Evolutionary conservation across 2,329 filamentous ascomycete species (phyloP), one percentile per base, ranked within the genome.

Genomic region (Fusarium equiseti): DNA sequence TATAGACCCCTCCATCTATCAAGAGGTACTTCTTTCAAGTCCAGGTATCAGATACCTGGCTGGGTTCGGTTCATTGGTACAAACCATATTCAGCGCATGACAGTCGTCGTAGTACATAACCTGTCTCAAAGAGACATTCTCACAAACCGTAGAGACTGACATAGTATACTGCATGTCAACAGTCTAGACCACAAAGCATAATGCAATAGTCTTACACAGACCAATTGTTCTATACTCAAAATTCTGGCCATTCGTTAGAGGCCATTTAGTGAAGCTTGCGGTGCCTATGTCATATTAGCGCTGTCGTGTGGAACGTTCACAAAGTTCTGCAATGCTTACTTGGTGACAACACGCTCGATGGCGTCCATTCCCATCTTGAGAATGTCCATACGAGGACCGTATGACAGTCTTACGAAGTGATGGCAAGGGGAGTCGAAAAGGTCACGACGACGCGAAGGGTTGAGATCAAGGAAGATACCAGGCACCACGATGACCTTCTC

Each of bases 401-500:
- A 97, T 59, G 91, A 94, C 75, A 97, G 87, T 55, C 94, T 88
- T 29, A 97, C 92, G 79, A 95, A 97, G 82, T 96, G 92, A 82
- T 98, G 95, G 82, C 95, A 98, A 64, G 95, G 95, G 73, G 90
- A 93, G 82, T 98, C 95, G 73, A 98, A 98, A 73, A 98, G 82
- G 80, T 98, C 95, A 79, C 95, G 88, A 71, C 95, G 88, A 80
- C 94, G 92, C 38, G 92, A 91, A 6, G 95, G 95, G 83, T 98
- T 98, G 71, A 98, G 83, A 77, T 98, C 95, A 80, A 98, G 98
- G 87, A 98, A 98, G 81, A 98, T 98, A 65, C 95, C 95, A 0
- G 95, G 95, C 7, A 98, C 95, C 20, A 98, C 94, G 77, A 98
- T 98, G 73, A 97, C 93, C 86, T 97, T 97, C 85, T 98, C 94